phyloP scores from a whole-genome alignment of 2,329 filamentous ascomycete genomes.

The Ascochyta pisi region DNA sequence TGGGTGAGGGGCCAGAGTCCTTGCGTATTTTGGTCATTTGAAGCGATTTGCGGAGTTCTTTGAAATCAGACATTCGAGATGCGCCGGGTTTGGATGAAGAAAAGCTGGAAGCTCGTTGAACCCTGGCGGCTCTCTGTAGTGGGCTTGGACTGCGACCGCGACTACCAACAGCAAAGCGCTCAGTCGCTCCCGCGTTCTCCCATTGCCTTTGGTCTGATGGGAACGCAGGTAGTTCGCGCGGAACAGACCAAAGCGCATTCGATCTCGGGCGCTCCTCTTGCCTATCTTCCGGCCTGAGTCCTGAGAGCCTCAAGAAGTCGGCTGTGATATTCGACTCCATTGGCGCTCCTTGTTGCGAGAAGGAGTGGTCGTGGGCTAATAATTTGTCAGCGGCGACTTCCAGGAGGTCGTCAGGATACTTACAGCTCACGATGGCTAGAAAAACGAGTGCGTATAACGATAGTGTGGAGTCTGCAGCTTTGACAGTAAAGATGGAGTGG shows the following conservation, averaged over 20 bases:
- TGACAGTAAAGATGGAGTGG: neutral
- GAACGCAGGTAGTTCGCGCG: neutral
- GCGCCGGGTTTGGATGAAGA: neutral
- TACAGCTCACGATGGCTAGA: neutral
- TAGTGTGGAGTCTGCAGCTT: neutral
- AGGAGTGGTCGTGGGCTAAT: neutral
- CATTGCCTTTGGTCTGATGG: neutral
- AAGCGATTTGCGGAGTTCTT: neutral
- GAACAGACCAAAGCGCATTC: neutral
- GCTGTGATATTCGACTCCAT: neutral
- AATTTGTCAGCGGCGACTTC: neutral
- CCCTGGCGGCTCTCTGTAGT: neutral
- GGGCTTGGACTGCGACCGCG: neutral
- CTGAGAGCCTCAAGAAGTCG: neutral
- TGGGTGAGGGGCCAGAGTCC: neutral
- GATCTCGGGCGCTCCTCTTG: neutral
- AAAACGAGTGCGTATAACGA: neutral
- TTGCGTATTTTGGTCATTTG: conserved; percentile 5
- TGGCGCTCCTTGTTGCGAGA: neutral
- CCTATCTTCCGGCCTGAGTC: neutral
- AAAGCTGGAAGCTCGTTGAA: neutral
- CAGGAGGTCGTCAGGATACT: neutral
- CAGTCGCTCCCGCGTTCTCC: neutral
- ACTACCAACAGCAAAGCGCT: neutral
- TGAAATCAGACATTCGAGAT: neutral